Evolutionary conservation across 1,284 basidiomycete species (phyloP), one percentile per base, ranked within the genome.

Genomic region (Ustilago bromivora): DNA sequence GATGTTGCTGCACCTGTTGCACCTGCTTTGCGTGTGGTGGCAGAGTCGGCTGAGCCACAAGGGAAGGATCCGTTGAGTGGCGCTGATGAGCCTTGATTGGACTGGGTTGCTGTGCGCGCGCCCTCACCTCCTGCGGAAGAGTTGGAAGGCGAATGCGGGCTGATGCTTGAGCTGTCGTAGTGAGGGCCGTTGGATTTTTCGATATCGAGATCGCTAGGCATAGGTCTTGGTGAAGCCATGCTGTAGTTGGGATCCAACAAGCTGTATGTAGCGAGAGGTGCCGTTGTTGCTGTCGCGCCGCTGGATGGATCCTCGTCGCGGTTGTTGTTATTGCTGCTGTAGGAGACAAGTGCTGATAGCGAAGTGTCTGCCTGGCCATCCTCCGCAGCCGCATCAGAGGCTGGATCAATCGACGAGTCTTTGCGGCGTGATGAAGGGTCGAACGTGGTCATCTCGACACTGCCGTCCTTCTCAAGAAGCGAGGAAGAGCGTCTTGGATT

Each of bases 181-280:
- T 51, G 62, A 3, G 36, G 36, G 19, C 40, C 41, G 31, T 69
- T 74, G n/a, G 66, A 66, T 1, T 51, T 56, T 15, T 61, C 38
- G 19, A 75, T 75, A 34, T 75, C 72, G 10, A 75, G 57, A 4
- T 66, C 28, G 57, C 57, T 36, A 13, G 71, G 71, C 55, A 53
- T 51, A 8, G 57, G 47, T 35, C 64, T 55, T 34, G 34, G 57
- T 28, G 64, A 55, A 8, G 66, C 61, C 67, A 76, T 71, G 46
- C 55, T 61, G 61, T 76, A 76, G 55, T 67, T 65, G 34, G 73
- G 65, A 49, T 75, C 72, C 46, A 74, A 32, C 62, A 69, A n/a
- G 8, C 61, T 65, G 35, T 60, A 61, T 0, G 54, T 64, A 6
- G 65, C 60, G 12, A 58, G 17, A 4, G 63, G 60, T 15, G 70